Evolutionary conservation across 2,329 filamentous ascomycete genomes (phyloP).

Genomic region (Madurella fahalii): DNA sequence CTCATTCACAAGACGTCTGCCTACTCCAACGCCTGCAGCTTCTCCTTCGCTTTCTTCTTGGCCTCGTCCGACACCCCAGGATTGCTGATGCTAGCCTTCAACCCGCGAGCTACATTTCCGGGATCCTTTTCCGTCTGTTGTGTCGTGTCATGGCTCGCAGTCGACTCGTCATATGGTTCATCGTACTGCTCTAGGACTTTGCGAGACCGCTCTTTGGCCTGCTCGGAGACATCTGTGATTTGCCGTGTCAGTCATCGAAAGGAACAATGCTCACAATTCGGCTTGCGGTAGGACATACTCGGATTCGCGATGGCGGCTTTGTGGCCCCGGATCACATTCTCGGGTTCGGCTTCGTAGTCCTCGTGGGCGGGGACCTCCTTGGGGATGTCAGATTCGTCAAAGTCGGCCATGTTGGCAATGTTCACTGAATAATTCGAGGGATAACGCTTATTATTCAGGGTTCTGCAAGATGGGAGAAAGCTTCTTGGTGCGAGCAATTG

Average conservation of each 20-base stretch:
- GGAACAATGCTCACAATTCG: not conserved
- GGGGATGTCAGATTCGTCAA: slow-evolving; percentile 10
- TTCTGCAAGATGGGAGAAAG: not conserved
- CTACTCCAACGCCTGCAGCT: not conserved
- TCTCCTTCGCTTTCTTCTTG: slow-evolving; percentile 14
- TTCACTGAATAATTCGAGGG: not conserved
- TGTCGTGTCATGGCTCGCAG: not conserved
- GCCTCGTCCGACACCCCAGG: slow-evolving; percentile 11
- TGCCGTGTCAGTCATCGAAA: not conserved
- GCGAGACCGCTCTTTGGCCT: slow-evolving; percentile 9
- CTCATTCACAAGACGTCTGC: not conserved
- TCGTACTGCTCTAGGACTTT: slow-evolving; percentile 12
- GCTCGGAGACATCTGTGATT: not conserved
- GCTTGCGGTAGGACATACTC: not conserved
- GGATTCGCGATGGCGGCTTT: slow-evolving; percentile 16
- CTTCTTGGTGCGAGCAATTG: not conserved
- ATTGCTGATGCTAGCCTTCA: slow-evolving; percentile 17
- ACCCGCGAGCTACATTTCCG: slow-evolving; percentile 11
- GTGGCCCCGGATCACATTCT: slow-evolving; percentile 15
- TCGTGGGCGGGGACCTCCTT: slow-evolving; percentile 9
- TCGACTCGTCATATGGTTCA: slow-evolving; percentile 8
- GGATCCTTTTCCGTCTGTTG: slow-evolving; percentile 7
- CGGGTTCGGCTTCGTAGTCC: slow-evolving; percentile 1
- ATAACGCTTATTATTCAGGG: too few species aligned
- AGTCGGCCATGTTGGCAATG: not conserved